Percentiles rank a stretch among this genome's conserved stretches.
Evolutionary conservation across 306 rosid genomes (phyloP).

Genomic region (Urtica urens): DNA sequence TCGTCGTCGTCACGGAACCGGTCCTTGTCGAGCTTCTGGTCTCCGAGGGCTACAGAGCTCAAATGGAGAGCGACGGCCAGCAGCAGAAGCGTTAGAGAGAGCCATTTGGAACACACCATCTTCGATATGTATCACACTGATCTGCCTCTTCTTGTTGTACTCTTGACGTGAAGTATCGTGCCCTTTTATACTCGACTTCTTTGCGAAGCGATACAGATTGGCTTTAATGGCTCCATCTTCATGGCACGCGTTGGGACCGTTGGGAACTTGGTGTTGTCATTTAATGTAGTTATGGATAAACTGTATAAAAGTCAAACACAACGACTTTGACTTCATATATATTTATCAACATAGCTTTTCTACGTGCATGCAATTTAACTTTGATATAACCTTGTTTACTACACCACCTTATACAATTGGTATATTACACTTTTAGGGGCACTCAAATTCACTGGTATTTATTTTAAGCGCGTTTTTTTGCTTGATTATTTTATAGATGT

Average conservation of each 20-base stretch:
- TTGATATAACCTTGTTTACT: too few species aligned
- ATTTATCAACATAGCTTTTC: not conserved
- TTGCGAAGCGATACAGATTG: not conserved
- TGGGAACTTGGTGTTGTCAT: conserved; percentile 30
- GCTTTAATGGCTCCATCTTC: conserved; percentile 13
- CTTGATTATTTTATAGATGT: too few species aligned
- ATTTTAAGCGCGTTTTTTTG: too few species aligned
- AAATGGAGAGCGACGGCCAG: conserved; percentile 45
- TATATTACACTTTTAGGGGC: too few species aligned
- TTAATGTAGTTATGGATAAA: conserved; percentile 11
- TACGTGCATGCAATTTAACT: too few species aligned
- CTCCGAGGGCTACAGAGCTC: conserved; percentile 36
- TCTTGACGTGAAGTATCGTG: not conserved
- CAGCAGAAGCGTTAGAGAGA: conserved; percentile 23
- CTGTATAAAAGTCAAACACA: not conserved
- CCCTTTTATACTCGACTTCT: conserved; percentile 27
- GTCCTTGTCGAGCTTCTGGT: conserved; percentile 31
- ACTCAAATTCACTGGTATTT: too few species aligned
- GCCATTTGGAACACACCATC: conserved; percentile 30
- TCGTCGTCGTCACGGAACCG: conserved; percentile 34
- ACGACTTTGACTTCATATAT: not conserved
- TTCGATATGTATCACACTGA: not conserved
- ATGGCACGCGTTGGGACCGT: conserved; percentile 30
- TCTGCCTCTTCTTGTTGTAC: not conserved
- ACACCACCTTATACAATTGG: too few species aligned